A percentile compares a stretch with the other conserved stretches of the same genome.
Evolutionary conservation across 306 rosid species (phyloP).

Genomic region (Arachis hypogaea): DNA sequence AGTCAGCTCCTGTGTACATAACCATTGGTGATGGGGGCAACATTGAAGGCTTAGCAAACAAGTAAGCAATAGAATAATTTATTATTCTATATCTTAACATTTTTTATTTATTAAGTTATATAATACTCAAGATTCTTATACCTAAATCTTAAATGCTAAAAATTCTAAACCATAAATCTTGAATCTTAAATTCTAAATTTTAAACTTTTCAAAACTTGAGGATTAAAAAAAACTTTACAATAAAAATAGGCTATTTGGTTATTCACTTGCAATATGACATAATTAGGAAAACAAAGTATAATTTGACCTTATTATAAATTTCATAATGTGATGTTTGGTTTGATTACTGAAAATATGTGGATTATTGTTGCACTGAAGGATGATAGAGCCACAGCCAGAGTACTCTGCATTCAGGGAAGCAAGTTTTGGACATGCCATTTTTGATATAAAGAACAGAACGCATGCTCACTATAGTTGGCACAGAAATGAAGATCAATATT

Average conservation of each 20-base stretch:
- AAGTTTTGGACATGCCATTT: slow-evolving; percentile 76
- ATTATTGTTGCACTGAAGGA: slow-evolving; percentile 40
- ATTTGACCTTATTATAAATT: too few relatives aligned
- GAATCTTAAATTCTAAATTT: too few relatives aligned
- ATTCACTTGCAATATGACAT: too few relatives aligned
- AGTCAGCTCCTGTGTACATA: slow-evolving; percentile 72
- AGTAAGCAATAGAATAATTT: slow-evolving; percentile 44
- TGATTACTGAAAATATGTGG: background rate
- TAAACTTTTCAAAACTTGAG: too few relatives aligned
- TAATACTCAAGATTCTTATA: too few relatives aligned
- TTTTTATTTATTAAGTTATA: too few relatives aligned
- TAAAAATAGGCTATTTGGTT: too few relatives aligned
- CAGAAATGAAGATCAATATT: slow-evolving; percentile 63
- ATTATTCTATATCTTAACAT: background rate
- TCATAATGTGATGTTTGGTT: background rate
- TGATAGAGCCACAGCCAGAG: slow-evolving; percentile 68
- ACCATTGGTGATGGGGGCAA: slow-evolving; percentile 88
- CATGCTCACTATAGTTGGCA: slow-evolving; percentile 78
- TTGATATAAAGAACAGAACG: slow-evolving; percentile 69
- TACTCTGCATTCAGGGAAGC: slow-evolving; percentile 76
- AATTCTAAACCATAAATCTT: too few relatives aligned
- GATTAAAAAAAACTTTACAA: too few relatives aligned
- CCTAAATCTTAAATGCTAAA: too few relatives aligned
- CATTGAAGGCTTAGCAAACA: slow-evolving; percentile 68
- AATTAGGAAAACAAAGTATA: too few relatives aligned